A percentile compares a stretch with the other conserved stretches of the same genome.
Conservation (phyloP, 2,329 filamentous ascomycete species). For the Beauveria australis region DNA sequence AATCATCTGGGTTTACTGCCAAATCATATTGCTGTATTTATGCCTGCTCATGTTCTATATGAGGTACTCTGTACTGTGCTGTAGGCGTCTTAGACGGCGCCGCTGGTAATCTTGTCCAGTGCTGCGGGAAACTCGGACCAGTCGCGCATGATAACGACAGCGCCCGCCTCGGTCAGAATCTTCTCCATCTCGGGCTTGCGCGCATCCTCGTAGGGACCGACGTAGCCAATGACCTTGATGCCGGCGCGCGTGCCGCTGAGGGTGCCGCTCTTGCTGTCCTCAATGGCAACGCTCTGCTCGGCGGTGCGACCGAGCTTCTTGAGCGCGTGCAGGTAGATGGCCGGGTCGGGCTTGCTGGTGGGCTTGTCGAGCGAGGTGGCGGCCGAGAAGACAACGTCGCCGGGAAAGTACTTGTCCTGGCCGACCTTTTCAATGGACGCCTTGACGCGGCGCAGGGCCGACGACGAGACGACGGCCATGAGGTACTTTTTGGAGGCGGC, state of each 20-base stretch:
- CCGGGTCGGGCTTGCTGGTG: conserved; percentile 86
- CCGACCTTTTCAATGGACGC: conserved; percentile 73
- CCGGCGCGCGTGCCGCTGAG: conserved; percentile 64
- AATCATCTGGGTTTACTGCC: too few relatives aligned
- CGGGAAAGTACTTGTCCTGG: conserved; percentile 72
- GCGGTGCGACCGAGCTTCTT: conserved; percentile 63
- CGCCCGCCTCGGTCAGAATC: conserved; percentile 52
- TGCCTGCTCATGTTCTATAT: conserved; percentile 6
- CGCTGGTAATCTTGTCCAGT: conserved; percentile 39
- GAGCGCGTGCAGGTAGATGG: conserved; percentile 75
- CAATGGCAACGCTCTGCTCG: conserved; percentile 68
- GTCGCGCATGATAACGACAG: conserved; percentile 51
- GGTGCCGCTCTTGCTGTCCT: conserved; percentile 83
- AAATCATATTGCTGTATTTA: neutral
- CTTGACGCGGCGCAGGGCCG: conserved; percentile 66
- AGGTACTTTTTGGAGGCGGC: conserved; percentile 53
- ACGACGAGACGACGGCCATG: conserved; percentile 74
- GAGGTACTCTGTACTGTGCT: neutral
- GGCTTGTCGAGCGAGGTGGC: conserved; percentile 69
- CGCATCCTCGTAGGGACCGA: conserved; percentile 62
- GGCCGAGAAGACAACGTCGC: conserved; percentile 70
- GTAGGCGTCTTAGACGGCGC: conserved; percentile 19
- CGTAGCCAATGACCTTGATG: conserved; percentile 77
- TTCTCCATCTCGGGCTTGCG: conserved; percentile 59
- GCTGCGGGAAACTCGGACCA: conserved; percentile 47